phyloP scores from a whole-genome alignment of 257 asterid genomes.

The Scutellaria barbata region DNA sequence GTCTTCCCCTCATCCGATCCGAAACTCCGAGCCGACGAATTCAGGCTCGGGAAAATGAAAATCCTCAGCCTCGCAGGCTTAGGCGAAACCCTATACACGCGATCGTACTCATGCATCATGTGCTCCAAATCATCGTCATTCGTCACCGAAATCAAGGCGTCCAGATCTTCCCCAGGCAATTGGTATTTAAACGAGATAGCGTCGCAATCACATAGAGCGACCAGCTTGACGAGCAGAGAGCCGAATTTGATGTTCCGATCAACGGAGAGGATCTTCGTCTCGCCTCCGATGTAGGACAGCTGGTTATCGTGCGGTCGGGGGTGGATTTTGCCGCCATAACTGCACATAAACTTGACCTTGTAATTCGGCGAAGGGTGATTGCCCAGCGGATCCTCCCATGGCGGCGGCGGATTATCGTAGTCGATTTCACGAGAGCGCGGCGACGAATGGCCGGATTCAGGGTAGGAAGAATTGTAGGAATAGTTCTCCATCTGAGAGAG shows the following conservation, averaged over 20 bases:
- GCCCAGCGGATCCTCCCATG: slow-evolving; percentile 71
- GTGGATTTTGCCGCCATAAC: slow-evolving; percentile 87
- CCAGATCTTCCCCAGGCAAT: slow-evolving; percentile 93
- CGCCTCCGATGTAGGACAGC: slow-evolving; percentile 84
- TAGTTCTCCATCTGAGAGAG: slow-evolving; percentile 62
- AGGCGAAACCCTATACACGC: slow-evolving; percentile 61
- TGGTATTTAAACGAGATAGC: slow-evolving; percentile 78
- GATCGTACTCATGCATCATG: slow-evolving; percentile 89
- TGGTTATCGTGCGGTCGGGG: slow-evolving; percentile 89
- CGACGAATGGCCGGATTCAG: slow-evolving; percentile 90
- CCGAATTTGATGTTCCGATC: slow-evolving; percentile 67
- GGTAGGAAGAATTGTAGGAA: slow-evolving; percentile 61
- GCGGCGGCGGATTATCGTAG: slow-evolving; percentile 65
- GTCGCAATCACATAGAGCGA: slow-evolving; percentile 58
- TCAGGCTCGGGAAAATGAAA: slow-evolving; percentile 58
- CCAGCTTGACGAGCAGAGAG: slow-evolving; percentile 53
- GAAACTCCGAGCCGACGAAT: slow-evolving; percentile 52
- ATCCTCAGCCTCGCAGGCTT: slow-evolving; percentile 80
- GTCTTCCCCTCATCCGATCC: slow-evolving; percentile 72
- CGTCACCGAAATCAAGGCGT: slow-evolving; percentile 88
- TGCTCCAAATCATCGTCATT: slow-evolving; percentile 91
- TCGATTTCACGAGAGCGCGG: slow-evolving; percentile 88
- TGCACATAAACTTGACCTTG: slow-evolving; percentile 88
- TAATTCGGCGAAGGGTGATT: slow-evolving; percentile 47
- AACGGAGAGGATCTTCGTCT: slow-evolving; percentile 83